Evolutionary conservation across 2,329 filamentous ascomycete species (phyloP).

Genomic region (Metarhizium sp.): DNA sequence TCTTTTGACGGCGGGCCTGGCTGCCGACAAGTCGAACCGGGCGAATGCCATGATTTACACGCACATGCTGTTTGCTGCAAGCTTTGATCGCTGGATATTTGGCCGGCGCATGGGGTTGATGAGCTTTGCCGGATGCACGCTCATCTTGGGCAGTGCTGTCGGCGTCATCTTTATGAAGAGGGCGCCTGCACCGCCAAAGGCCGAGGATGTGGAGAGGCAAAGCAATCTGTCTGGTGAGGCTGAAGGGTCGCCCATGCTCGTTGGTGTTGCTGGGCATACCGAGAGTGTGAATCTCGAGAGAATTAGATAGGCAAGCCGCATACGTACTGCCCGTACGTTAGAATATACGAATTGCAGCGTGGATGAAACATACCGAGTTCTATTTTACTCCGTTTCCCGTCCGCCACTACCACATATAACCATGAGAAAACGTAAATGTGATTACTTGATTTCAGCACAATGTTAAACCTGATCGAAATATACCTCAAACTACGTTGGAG

Average conservation of each 20-base stretch:
- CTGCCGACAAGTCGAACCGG: constrained; percentile 56
- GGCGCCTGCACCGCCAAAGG: constrained; percentile 16
- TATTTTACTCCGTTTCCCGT: too few species aligned
- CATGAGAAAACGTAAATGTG: too few species aligned
- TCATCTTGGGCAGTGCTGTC: constrained; percentile 45
- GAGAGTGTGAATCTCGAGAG: constrained; percentile 11
- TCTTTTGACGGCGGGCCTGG: constrained; percentile 67
- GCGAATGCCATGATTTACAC: constrained; percentile 51
- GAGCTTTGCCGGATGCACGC: constrained; percentile 39
- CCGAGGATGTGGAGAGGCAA: constrained; percentile 25
- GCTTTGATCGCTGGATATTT: constrained; percentile 43
- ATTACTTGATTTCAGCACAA: too few species aligned
- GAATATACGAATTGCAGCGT: too few species aligned
- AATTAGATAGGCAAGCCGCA: background rate
- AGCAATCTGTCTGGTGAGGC: constrained; percentile 18
- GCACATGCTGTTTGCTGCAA: constrained; percentile 46
- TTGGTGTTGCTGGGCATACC: constrained; percentile 17
- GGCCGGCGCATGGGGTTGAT: constrained; percentile 38
- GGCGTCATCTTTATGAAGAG: constrained; percentile 39
- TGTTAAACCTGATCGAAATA: too few species aligned
- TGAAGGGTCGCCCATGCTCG: constrained; percentile 33
- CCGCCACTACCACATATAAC: too few species aligned
- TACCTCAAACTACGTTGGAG: too few species aligned
- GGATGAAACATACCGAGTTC: too few species aligned
- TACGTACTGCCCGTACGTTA: too few species aligned